These are phyloP conservation scores for Arthroderma sp. DNA, from an alignment of 2,329 filamentous ascomycete species.

Conservation along the genomic window DNA sequence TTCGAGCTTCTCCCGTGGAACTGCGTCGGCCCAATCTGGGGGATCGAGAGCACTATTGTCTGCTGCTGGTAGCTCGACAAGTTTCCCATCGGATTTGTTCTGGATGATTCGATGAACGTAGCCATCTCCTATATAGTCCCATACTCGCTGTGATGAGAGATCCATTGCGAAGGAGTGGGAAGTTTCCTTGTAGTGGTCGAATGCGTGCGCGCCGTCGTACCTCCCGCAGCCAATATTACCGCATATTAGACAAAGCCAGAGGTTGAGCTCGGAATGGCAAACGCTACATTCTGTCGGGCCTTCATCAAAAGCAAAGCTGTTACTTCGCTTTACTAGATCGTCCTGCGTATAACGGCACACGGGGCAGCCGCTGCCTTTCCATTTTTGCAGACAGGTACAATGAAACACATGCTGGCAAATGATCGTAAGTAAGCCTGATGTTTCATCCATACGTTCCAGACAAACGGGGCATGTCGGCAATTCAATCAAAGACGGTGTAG, in stretches of 20 bases:
- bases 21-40: constrained; percentile 32
- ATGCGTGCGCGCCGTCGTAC: constrained; percentile 87
- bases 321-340: constrained; percentile 30
- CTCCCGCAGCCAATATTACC: constrained; percentile 85
- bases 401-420: constrained; percentile 97
- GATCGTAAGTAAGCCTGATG: constrained; percentile 85
- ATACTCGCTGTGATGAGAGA: constrained; percentile 84
- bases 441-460: constrained; percentile 95
- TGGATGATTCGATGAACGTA: constrained; percentile 95
- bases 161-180: constrained; percentile 88
- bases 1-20: constrained; percentile 48
- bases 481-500: constrained; percentile 74
- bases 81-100: constrained; percentile 81
- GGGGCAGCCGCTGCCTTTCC: constrained; percentile 86
- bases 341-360: constrained; percentile 83
- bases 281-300: constrained; percentile 51
- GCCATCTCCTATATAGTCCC: constrained; percentile 91
- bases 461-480: constrained; percentile 93
- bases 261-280: constrained; percentile 66
- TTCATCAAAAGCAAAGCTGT: constrained; percentile 45
- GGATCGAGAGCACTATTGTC: constrained; percentile 31
- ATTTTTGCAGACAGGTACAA: constrained; percentile 89
- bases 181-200: constrained; percentile 82
- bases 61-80: constrained; percentile 69
- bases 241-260: constrained; percentile 94